Percentiles rank a stretch among this genome's conserved stretches.
Conservation (phyloP, 345 rosid species). For the Iberis pinnata region DNA sequence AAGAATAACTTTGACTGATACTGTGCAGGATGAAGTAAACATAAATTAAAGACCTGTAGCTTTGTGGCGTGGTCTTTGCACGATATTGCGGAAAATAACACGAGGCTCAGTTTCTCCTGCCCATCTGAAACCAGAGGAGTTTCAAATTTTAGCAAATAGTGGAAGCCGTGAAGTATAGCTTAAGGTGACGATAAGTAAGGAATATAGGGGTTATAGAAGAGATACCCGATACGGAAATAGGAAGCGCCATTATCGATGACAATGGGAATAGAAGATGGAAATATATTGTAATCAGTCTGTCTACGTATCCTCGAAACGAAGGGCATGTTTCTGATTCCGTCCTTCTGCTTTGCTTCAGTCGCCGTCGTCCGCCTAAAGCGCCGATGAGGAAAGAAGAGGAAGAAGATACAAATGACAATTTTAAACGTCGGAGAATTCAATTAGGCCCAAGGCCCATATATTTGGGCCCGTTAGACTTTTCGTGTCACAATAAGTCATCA, state of each 20-base stretch:
- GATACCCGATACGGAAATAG: conserved; percentile 90
- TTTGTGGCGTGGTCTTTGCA: conserved; percentile 96
- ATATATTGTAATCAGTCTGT: conserved; percentile 63
- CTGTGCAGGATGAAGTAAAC: neutral
- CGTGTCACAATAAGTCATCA: neutral
- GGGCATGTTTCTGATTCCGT: conserved; percentile 39
- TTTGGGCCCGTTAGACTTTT: conserved; percentile 15
- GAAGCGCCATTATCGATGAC: conserved; percentile 98
- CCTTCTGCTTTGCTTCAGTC: neutral
- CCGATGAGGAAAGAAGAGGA: conserved; percentile 24
- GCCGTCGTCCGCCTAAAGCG: neutral
- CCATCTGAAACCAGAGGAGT: conserved; percentile 45
- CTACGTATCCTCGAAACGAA: conserved; percentile 49
- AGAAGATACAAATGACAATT: neutral
- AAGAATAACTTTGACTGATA: too few relatives aligned
- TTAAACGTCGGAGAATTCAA: neutral
- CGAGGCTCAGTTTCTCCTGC: conserved; percentile 96
- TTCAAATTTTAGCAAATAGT: conserved; percentile 1
- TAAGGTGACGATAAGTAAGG: neutral
- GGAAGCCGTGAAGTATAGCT: neutral
- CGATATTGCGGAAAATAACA: conserved; percentile 86
- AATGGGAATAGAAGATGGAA: conserved; percentile 68
- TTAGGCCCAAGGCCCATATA: conserved; percentile 12
- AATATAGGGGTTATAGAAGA: conserved; percentile 33
- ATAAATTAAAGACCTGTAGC: conserved; percentile 45